phyloP scores from a whole-genome alignment of 805 yeast species.

The Isabelozyma heimii region DNA sequence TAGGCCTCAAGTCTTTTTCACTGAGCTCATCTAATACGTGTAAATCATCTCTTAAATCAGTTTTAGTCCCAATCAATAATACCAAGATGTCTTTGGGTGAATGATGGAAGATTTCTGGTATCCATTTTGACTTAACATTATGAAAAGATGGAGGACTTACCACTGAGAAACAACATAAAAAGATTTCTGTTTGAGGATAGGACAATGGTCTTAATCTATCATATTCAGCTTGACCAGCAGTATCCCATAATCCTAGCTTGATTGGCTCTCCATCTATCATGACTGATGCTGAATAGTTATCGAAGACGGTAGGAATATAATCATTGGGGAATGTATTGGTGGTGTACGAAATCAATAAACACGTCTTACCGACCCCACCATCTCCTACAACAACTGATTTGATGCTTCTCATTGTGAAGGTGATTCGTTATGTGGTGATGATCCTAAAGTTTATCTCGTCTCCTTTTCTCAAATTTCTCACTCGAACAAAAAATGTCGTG shows the following conservation, averaged over 20 bases:
- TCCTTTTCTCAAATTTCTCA: neutral
- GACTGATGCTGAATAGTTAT: conserved; percentile 84
- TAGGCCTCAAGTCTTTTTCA: conserved; percentile 60
- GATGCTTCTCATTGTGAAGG: conserved; percentile 64
- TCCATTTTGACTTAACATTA: conserved; percentile 72
- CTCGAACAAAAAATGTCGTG: no score
- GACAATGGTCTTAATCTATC: conserved; percentile 86
- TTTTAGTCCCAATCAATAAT: conserved; percentile 82
- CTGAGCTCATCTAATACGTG: conserved; percentile 68
- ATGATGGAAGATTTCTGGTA: conserved; percentile 84
- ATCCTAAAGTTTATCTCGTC: neutral
- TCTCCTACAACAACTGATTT: conserved; percentile 95
- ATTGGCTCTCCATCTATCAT: conserved; percentile 79
- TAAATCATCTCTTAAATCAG: conserved; percentile 80
- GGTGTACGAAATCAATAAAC: conserved; percentile 82
- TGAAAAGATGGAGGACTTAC: conserved; percentile 77
- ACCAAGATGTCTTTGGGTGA: conserved; percentile 68
- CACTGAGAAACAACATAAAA: conserved; percentile 81
- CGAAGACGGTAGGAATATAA: conserved; percentile 92
- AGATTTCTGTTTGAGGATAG: conserved; percentile 90
- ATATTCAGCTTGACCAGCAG: conserved; percentile 93
- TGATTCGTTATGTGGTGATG: neutral
- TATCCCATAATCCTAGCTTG: conserved; percentile 90
- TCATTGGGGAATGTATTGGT: conserved; percentile 92
- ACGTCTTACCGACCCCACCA: conserved; percentile 95